Conservation (phyloP, 306 rosid species). For the Phaseolus lunatus region DNA sequence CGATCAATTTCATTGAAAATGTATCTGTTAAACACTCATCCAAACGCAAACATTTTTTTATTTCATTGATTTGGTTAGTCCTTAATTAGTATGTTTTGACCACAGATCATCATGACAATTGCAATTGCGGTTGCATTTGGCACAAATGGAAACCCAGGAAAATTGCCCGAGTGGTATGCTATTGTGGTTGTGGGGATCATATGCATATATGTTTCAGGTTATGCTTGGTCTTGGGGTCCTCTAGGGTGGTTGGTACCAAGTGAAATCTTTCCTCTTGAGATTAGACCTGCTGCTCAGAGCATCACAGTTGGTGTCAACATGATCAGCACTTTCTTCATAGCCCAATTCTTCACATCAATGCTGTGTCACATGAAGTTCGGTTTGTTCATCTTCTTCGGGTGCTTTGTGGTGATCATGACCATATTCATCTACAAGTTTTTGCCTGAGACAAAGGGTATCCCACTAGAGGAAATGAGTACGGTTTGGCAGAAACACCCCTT, state of each 20-base stretch:
- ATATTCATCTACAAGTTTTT: slow-evolving; percentile 57
- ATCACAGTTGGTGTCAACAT: slow-evolving; percentile 65
- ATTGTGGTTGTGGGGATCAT: slow-evolving; percentile 52
- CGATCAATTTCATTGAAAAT: neutral
- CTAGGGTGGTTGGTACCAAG: slow-evolving; percentile 87
- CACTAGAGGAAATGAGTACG: slow-evolving; percentile 69
- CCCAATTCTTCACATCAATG: slow-evolving; percentile 71
- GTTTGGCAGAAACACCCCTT: slow-evolving; percentile 68
- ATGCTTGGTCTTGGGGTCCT: slow-evolving; percentile 93
- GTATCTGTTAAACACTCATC: neutral
- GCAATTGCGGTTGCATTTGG: slow-evolving; percentile 72
- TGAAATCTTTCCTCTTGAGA: slow-evolving; percentile 74
- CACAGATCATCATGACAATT: slow-evolving; percentile 61
- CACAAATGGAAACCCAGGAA: slow-evolving; percentile 62
- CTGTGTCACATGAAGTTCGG: slow-evolving; percentile 77
- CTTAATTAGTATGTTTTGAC: slow-evolving; percentile 1
- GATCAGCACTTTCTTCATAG: slow-evolving; percentile 71
- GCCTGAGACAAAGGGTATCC: slow-evolving; percentile 79
- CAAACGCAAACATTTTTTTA: neutral
- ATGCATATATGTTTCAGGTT: slow-evolving; percentile 67
- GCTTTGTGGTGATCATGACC: slow-evolving; percentile 63
- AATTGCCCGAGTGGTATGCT: slow-evolving; percentile 61
- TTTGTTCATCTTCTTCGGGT: slow-evolving; percentile 69
- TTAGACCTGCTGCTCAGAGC: slow-evolving; percentile 73
- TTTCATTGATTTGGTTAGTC: slow-evolving; percentile 15